phyloP scores from a whole-genome alignment of 1,139 yeast genomes.

The Candida sanyaensis region DNA sequence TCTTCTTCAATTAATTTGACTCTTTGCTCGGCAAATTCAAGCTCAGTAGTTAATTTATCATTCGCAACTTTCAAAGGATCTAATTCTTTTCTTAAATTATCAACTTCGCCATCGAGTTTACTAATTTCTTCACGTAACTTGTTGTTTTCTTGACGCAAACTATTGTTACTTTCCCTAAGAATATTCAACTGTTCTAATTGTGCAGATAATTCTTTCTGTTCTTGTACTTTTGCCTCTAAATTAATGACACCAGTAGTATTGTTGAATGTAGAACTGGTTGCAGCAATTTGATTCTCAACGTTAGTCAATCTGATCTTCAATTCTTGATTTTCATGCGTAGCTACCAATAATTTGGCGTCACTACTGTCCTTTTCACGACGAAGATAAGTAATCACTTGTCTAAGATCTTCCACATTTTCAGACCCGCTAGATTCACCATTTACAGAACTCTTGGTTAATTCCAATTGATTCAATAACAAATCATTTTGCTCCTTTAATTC shows the following conservation, averaged over 20 bases:
- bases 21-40: conserved; percentile 34
- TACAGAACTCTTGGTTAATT: conserved; percentile 32
- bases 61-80: conserved; percentile 23
- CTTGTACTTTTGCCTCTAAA: conserved; percentile 41
- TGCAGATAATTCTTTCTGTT: conserved; percentile 55
- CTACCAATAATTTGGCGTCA: conserved; percentile 56
- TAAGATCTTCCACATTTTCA: conserved; percentile 26
- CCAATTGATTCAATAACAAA: conserved; percentile 70
- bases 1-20: conserved; percentile 39
- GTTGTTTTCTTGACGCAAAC: conserved; percentile 58
- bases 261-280: conserved; percentile 44
- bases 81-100: conserved; percentile 17
- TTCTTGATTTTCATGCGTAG: conserved; percentile 50
- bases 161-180: conserved; percentile 71
- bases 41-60: conserved; percentile 24
- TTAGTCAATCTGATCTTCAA: conserved; percentile 45
- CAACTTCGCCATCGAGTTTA: conserved; percentile 24
- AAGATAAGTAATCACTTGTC: conserved; percentile 61
- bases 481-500: conserved; percentile 69
- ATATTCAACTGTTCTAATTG: conserved; percentile 71
- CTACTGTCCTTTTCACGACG: conserved; percentile 79
- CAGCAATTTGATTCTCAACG: conserved; percentile 44
- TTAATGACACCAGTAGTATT: conserved; percentile 34
- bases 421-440: conserved; percentile 12
- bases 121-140: conserved; percentile 23